Evolutionary conservation across 306 rosid genomes (phyloP), one percentile per base, ranked within the genome.

Genomic region (Castanopsis chinensis): DNA sequence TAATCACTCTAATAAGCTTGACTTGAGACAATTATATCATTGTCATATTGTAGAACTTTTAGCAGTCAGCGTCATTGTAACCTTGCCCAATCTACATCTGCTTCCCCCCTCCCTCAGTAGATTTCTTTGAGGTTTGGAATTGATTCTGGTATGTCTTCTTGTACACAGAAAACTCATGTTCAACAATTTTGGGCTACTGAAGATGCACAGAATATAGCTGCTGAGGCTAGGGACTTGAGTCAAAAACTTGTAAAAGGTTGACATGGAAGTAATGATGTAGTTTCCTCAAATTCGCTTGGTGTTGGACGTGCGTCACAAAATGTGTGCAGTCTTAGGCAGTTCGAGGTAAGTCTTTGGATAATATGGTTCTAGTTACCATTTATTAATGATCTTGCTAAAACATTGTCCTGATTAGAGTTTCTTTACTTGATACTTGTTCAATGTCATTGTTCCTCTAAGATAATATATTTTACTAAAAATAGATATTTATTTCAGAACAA

Each of bases 101-200:
- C 35, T 32, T 32, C 41, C 7, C 41, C 2, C 41, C 41, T 0
- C 41, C 7, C 56, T 53, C 10, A 33, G n/a, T 33, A 8, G 71
- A 33, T 64, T 58, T 28, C 13, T 37, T 63, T 35, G 55, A 51
- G 73, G 4, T 76, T 49, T 71, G 76, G 72, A 77, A 27, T 37
- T 76, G 75, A 80, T 67, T 45, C 43, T 60, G 43, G 25, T 57
- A 28, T 69, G 9, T 79, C 56, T 78, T 74, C 76, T 67, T 71
- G 41, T 83, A 87, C 75, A 37, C 90, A 91, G 99, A 95, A 93
- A 80, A 98, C 98, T 54, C 99, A 95, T 78, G 97, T 95, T 79
- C 97, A 95, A 57, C 98, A 95, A 85, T 95, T 95, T 90, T 91
- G 93, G 92, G 98, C 98, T 77, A 93, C 98, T 80, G 98, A 95